A percentile compares a stretch with the other conserved stretches of the same genome.
phyloP scores from a whole-genome alignment of 805 yeast genomes.

The Monosporozyma aquatica region DNA sequence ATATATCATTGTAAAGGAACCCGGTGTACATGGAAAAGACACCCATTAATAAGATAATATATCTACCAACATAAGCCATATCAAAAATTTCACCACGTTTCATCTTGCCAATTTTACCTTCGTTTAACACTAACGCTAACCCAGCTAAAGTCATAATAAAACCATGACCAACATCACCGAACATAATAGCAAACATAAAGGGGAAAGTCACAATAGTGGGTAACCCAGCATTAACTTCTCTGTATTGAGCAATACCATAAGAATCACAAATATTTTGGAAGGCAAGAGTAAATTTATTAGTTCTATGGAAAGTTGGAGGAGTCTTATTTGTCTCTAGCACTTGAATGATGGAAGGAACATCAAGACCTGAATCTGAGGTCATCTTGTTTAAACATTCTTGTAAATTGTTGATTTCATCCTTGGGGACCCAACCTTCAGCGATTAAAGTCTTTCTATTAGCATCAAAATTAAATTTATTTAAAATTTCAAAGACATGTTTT shows the following conservation, averaged over 20 bases:
- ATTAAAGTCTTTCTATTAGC: slow-evolving; percentile 54
- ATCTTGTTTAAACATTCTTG: slow-evolving; percentile 38
- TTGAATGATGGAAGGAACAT: slow-evolving; percentile 42
- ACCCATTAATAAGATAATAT: slow-evolving; percentile 63
- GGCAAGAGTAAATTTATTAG: slow-evolving; percentile 60
- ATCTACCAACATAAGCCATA: slow-evolving; percentile 67
- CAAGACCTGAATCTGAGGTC: slow-evolving; percentile 22
- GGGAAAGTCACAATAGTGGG: slow-evolving; percentile 72
- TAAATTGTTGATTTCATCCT: slow-evolving; percentile 40
- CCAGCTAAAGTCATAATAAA: slow-evolving; percentile 51
- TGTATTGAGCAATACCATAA: slow-evolving; percentile 69
- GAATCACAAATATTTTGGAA: slow-evolving; percentile 67
- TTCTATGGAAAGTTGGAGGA: slow-evolving; percentile 64
- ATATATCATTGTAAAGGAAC: slow-evolving; percentile 60
- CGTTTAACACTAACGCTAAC: slow-evolving; percentile 44
- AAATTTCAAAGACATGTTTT: slow-evolving; percentile 45
- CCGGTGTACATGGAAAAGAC: slow-evolving; percentile 67
- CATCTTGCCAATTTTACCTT: slow-evolving; percentile 42
- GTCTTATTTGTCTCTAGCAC: slow-evolving; percentile 54
- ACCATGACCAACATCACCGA: slow-evolving; percentile 80
- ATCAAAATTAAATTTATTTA: slow-evolving; percentile 64
- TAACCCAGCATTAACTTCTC: slow-evolving; percentile 67
- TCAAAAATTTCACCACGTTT: slow-evolving; percentile 67
- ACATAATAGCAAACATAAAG: slow-evolving; percentile 77
- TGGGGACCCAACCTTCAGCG: slow-evolving; percentile 72